phyloP scores from a whole-genome alignment of 345 rosid species.

The Pistacia integerrima region DNA sequence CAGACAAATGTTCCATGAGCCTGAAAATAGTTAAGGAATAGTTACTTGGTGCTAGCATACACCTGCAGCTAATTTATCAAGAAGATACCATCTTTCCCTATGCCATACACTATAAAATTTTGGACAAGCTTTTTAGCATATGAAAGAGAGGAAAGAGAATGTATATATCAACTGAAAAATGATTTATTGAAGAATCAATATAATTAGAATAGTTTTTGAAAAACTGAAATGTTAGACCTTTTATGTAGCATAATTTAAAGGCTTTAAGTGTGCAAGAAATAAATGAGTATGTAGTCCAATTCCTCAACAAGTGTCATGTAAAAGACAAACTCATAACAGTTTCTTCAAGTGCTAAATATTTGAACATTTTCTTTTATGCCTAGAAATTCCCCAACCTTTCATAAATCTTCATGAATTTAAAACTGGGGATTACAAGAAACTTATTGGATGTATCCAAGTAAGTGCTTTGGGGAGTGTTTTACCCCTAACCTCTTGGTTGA shows the following conservation, averaged over 20 bases:
- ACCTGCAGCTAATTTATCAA: constrained; percentile 4
- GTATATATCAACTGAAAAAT: too few species aligned
- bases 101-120: neutral
- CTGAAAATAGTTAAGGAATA: constrained; percentile 39
- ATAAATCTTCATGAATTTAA: neutral
- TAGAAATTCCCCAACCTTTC: neutral
- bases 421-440: too few species aligned
- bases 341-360: neutral
- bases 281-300: neutral
- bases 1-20: constrained; percentile 98
- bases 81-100: neutral
- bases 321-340: constrained; percentile 4
- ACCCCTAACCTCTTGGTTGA: neutral
- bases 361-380: neutral
- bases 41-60: neutral
- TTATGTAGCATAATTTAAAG: constrained; percentile 2
- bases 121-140: neutral
- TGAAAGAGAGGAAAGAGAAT: neutral
- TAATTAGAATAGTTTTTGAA: neutral
- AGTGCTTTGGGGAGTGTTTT: too few species aligned
- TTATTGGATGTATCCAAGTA: too few species aligned
- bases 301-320: neutral
- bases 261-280: too few species aligned
- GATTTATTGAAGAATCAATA: neutral
- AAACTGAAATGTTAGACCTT: constrained; percentile 3